Percentiles rank a stretch among this genome's conserved stretches.
Conservation (phyloP, 768 basidiomycete genomes). For the Pleurotus salmoneostramineus region DNA sequence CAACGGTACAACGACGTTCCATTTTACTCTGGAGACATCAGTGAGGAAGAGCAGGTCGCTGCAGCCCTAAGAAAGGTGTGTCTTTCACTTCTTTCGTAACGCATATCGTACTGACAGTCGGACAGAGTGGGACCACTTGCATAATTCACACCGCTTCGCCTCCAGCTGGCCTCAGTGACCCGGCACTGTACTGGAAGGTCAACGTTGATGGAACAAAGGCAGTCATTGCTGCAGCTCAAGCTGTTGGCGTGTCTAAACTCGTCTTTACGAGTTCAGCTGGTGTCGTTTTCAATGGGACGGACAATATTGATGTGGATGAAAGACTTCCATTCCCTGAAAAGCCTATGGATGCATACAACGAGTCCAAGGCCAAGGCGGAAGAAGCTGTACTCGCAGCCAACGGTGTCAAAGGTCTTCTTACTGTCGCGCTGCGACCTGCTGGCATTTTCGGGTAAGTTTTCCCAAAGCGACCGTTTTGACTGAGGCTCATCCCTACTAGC, state of each 20-base stretch:
- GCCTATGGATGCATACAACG: slow-evolving; percentile 89
- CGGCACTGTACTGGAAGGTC: slow-evolving; percentile 82
- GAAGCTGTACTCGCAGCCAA: slow-evolving; percentile 81
- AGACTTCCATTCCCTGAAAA: slow-evolving; percentile 69
- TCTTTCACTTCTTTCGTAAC: slow-evolving; percentile 3
- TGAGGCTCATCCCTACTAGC: slow-evolving; percentile 30
- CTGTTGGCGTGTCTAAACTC: slow-evolving; percentile 73
- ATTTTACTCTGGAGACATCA: slow-evolving; percentile 90
- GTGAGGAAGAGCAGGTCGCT: slow-evolving; percentile 66
- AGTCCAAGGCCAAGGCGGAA: slow-evolving; percentile 90
- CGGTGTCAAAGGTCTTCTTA: slow-evolving; percentile 76
- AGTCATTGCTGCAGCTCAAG: slow-evolving; percentile 77
- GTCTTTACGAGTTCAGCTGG: slow-evolving; percentile 95
- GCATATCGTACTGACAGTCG: background rate
- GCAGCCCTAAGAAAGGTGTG: slow-evolving; percentile 71
- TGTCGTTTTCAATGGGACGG: slow-evolving; percentile 79
- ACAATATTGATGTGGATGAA: slow-evolving; percentile 87
- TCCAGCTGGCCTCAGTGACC: slow-evolving; percentile 59
- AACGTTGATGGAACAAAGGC: slow-evolving; percentile 91
- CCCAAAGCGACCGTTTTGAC: background rate
- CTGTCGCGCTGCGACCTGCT: slow-evolving; percentile 87
- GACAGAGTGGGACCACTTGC: slow-evolving; percentile 76
- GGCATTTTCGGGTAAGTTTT: slow-evolving; percentile 88
- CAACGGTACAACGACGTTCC: slow-evolving; percentile 84
- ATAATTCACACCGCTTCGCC: slow-evolving; percentile 95